These are phyloP conservation scores for Cetraspora pellucida DNA, from an alignment of 192 early-diverging fungal species.

Conservation along the genomic window DNA sequence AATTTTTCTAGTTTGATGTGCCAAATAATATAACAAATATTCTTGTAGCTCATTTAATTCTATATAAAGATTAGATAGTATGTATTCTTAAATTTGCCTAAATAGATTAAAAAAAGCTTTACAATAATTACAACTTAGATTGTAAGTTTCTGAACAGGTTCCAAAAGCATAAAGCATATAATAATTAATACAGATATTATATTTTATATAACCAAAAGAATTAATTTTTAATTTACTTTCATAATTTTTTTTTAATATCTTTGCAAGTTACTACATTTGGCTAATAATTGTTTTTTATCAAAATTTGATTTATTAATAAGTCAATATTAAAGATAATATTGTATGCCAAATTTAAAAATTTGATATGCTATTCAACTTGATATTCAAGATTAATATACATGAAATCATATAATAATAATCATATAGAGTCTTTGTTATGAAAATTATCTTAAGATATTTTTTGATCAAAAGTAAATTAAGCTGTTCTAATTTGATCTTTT, in stretches of 20 bases:
- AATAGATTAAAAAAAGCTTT: slow-evolving; percentile 6
- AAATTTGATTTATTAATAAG: no score
- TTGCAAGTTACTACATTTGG: background rate
- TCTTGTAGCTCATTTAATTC: background rate
- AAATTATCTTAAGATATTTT: no score
- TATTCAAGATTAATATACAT: no score
- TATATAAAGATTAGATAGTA: background rate
- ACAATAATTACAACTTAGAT: background rate
- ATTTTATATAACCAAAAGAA: no score
- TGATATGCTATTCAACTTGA: background rate
- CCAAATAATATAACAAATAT: background rate
- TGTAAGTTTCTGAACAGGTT: background rate
- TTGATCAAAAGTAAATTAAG: no score
- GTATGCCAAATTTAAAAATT: background rate
- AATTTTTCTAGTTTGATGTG: background rate
- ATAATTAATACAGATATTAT: slow-evolving; percentile 8
- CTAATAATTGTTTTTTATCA: background rate
- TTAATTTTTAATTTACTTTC: background rate
- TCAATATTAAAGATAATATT: background rate
- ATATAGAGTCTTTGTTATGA: no score
- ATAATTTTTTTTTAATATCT: slow-evolving; percentile 6
- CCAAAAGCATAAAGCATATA: background rate
- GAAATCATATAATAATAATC: no score
- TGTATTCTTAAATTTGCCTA: background rate
- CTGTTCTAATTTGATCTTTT: no score